Conservation (phyloP, 78 protist genomes). For the slime mould (Dictyostelium discoideum) region DNA sequence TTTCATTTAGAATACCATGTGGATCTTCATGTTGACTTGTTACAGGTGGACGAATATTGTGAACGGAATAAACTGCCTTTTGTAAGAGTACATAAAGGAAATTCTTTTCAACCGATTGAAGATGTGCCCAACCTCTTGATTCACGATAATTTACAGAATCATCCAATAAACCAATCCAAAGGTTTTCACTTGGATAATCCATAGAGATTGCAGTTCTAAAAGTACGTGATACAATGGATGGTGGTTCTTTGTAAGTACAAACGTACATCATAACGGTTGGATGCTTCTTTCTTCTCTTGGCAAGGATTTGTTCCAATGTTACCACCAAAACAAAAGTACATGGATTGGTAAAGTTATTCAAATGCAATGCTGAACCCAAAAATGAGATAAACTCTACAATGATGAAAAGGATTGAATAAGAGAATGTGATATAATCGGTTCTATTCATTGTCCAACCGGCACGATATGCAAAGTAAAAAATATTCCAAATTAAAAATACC, state of each 20-base stretch:
- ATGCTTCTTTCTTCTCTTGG: slow-evolving; percentile 58
- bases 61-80: slow-evolving; percentile 58
- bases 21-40: slow-evolving; percentile 47
- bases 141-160: slow-evolving; percentile 71
- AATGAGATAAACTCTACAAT: slow-evolving; percentile 71
- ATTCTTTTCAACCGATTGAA: slow-evolving; percentile 74
- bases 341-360: slow-evolving; percentile 80
- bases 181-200: slow-evolving; percentile 73
- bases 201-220: slow-evolving; percentile 74
- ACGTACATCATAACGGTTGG: slow-evolving; percentile 68
- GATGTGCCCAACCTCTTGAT: slow-evolving; percentile 79
- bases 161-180: slow-evolving; percentile 64
- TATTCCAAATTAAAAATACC: slow-evolving; percentile 62
- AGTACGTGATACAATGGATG: slow-evolving; percentile 76
- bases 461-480: slow-evolving; percentile 76
- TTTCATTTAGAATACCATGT: slow-evolving; percentile 72
- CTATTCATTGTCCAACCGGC: slow-evolving; percentile 77
- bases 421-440: slow-evolving; percentile 22
- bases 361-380: slow-evolving; percentile 68
- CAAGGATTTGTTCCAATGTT: slow-evolving; percentile 62
- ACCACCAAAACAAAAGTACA: slow-evolving; percentile 70
- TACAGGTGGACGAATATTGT: slow-evolving; percentile 47
- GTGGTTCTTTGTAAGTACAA: slow-evolving; percentile 74
- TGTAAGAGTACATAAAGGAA: slow-evolving; percentile 57
- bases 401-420: slow-evolving; percentile 22